These are phyloP conservation scores for Flaveria brownii DNA, from an alignment of 129 eudicot species.

Conservation along the genomic window DNA sequence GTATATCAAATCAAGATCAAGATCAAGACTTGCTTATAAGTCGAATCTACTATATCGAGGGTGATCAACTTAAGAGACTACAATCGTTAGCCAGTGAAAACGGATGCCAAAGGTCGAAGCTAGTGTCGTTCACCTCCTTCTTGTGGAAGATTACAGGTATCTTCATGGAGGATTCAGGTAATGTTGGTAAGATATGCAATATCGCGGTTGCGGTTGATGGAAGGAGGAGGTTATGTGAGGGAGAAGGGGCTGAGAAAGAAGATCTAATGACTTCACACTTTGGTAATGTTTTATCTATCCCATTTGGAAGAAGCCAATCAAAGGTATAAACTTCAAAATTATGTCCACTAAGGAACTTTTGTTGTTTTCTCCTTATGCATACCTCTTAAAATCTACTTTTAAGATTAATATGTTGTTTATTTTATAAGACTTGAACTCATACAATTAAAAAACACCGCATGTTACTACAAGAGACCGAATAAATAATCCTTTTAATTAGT, in stretches of 20 bases:
- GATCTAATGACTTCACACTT: conserved; percentile 39
- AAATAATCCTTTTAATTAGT: no score
- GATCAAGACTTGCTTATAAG: conserved; percentile 34
- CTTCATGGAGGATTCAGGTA: conserved; percentile 10
- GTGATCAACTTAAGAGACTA: conserved; percentile 38
- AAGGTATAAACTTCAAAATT: conserved; percentile 12
- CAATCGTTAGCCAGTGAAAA: conserved; percentile 41
- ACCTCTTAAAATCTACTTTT: no score
- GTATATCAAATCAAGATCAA: not conserved
- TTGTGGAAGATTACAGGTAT: conserved; percentile 27
- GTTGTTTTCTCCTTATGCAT: no score
- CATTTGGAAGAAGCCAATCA: conserved; percentile 41
- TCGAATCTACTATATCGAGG: conserved; percentile 38
- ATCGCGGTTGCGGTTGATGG: conserved; percentile 64
- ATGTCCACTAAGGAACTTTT: no score
- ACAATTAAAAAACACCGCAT: no score
- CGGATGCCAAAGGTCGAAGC: conserved; percentile 37
- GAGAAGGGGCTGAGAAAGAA: conserved; percentile 38
- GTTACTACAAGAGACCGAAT: no score
- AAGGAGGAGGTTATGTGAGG: conserved; percentile 42
- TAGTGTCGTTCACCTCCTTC: conserved; percentile 45
- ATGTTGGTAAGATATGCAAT: conserved; percentile 27
- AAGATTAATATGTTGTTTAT: no score
- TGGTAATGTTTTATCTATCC: conserved; percentile 61
- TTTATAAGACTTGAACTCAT: no score